Base-by-base conservation (phyloP, 192 early-diverging fungal genomes). In the Cetraspora pellucida region DNA sequence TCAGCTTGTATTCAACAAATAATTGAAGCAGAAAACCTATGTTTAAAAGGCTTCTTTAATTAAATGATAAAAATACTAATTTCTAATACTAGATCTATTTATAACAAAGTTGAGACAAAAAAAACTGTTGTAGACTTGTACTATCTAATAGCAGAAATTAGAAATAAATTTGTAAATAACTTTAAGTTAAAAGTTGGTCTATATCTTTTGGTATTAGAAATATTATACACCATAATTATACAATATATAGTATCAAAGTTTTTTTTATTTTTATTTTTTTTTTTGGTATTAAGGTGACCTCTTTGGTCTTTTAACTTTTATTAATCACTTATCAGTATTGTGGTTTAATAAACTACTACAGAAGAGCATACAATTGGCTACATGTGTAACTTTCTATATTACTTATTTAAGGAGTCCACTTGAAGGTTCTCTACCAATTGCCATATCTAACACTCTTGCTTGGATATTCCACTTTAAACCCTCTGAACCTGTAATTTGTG, bases 81-180 rank as follows among this genome's bases (percentile, higher is more conserved):
- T 30, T 23, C 58, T 27, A 25, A 2, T 10, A 10, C 2, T 8
- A 60, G 31, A 64, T 43, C 9, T 30, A 5, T 5, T 4, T 43
- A 64, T 43, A 64, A 64, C 7, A 64, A 64, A 64, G 13, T 19
- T 43, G 61, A 64, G 17, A 1, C 61, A 44, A 44, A 64, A n/a
- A 64, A 64, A 64, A 14, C 61, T 16, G 31, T 64, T 43, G 31
- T 64, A 16, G 43, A 13, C 0, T 44, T 64, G 14, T 64, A 31
- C 1, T 64, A 64, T n/a, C 14, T 37, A 43, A 16, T 28, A 10
- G 61, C 30, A 6, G 61, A 13, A 17, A 43, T 64, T 0, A 13
- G 31, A 30, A 30, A 37, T 10, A 64, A 64, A 44, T 37, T 64
- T 19, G 31, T 16, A 0, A 64, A 64, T 44, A 23, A 60, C 17